Conservation (phyloP, 768 basidiomycete species). For the Lactarius sp. region DNA sequence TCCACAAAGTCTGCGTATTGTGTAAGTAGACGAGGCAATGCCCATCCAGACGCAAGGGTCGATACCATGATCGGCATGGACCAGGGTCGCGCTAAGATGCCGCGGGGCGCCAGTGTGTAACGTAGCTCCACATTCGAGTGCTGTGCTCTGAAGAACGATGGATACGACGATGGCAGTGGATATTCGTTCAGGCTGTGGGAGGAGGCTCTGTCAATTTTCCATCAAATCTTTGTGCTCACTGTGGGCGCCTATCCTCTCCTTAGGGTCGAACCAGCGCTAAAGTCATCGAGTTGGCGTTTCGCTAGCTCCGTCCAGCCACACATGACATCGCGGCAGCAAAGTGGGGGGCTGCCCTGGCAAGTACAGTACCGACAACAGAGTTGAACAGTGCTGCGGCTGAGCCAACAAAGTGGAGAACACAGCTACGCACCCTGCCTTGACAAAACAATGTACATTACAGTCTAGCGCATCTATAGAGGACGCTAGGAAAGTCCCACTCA, state of each 20-base stretch:
- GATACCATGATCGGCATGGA: slow-evolving; percentile 20
- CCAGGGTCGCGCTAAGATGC: slow-evolving; percentile 3
- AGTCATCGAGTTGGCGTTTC: slow-evolving; percentile 37
- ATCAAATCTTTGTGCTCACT: background rate
- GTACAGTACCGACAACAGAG: slow-evolving; percentile 1
- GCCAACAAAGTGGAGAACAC: background rate
- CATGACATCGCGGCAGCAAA: slow-evolving; percentile 49
- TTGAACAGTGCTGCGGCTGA: slow-evolving; percentile 2
- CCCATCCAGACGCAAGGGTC: slow-evolving; percentile 40
- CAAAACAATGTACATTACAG: slow-evolving; percentile 35
- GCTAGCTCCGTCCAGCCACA: slow-evolving; percentile 49
- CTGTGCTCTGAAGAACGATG: slow-evolving; percentile 37
- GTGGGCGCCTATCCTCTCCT: slow-evolving; percentile 34
- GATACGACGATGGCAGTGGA: slow-evolving; percentile 59
- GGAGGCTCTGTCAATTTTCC: background rate
- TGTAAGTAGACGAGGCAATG: slow-evolving; percentile 40
- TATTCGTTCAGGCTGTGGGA: slow-evolving; percentile 43
- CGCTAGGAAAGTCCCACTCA: slow-evolving; percentile 52
- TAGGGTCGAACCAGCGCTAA: slow-evolving; percentile 36
- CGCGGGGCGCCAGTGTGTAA: slow-evolving; percentile 21
- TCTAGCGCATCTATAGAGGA: slow-evolving; percentile 30
- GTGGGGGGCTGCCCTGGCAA: slow-evolving; percentile 27
- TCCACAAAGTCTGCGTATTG: slow-evolving; percentile 51
- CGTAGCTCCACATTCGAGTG: slow-evolving; percentile 14
- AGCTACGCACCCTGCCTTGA: slow-evolving; percentile 11